A percentile compares a stretch with the other conserved stretches of the same genome.
Conservation (phyloP, 225 moss, liverwort and hornwort species). For the Takakia lepidozioides region DNA sequence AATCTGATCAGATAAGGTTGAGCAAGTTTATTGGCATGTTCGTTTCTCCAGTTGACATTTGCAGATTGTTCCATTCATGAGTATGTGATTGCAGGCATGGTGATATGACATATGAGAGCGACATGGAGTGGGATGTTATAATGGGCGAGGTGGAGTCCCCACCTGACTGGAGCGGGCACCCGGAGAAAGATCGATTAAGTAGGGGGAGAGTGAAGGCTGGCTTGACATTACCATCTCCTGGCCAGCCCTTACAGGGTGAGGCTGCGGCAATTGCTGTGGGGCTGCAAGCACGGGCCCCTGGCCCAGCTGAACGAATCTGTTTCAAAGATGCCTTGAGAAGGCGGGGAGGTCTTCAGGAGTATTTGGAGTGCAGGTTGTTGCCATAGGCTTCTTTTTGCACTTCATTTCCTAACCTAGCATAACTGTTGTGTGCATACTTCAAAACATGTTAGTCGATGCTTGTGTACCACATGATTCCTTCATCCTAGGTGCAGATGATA, state of each 20-base stretch:
- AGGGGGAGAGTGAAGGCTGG: constrained; percentile 41
- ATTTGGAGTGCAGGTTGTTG: constrained; percentile 65
- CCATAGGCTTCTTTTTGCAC: too few species aligned
- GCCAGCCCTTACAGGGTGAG: constrained; percentile 46
- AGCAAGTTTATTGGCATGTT: too few species aligned
- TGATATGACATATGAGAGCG: constrained; percentile 72
- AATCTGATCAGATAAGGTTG: too few species aligned
- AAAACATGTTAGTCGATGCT: too few species aligned
- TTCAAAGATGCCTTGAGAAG: constrained; percentile 59
- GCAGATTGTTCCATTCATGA: too few species aligned
- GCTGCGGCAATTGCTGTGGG: constrained; percentile 64
- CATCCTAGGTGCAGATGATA: too few species aligned
- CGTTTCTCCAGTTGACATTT: too few species aligned
- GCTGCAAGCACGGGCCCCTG: constrained; percentile 44
- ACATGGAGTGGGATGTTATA: constrained; percentile 64
- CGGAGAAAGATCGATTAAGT: constrained; percentile 46
- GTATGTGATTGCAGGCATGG: constrained; percentile 61
- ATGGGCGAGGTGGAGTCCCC: constrained; percentile 46
- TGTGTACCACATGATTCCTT: too few species aligned
- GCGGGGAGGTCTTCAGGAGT: constrained; percentile 61
- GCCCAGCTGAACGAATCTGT: constrained; percentile 52
- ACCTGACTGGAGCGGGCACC: constrained; percentile 46
- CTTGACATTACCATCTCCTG: constrained; percentile 21
- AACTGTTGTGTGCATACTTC: too few species aligned
- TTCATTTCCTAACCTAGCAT: too few species aligned